Percentiles rank a stretch among this genome's conserved stretches.
Conservation (phyloP, 1,284 basidiomycete species). For the Cutaneotrichosporon curvatum region DNA sequence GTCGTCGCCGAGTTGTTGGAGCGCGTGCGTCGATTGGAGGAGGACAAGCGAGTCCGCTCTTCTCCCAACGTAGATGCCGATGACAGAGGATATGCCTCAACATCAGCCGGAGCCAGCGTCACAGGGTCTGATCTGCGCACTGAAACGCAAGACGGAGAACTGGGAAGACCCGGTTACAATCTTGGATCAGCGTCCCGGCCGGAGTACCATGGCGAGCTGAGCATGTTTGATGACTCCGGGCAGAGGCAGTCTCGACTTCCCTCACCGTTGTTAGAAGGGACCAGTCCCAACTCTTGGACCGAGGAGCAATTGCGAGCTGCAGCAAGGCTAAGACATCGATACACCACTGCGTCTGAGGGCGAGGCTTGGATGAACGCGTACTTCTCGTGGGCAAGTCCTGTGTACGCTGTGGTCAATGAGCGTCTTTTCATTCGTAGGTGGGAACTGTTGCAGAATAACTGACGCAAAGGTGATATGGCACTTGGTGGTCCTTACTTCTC, state of each 20-base stretch:
- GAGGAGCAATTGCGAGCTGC: slow-evolving; percentile 13
- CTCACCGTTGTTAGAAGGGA: background rate
- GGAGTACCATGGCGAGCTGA: slow-evolving; percentile 15
- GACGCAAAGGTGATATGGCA: slow-evolving; percentile 20
- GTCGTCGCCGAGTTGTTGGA: no score
- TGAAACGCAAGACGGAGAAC: no score
- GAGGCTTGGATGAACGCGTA: slow-evolving; percentile 18
- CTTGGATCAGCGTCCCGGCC: no score
- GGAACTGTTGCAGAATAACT: background rate
- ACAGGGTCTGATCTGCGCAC: no score
- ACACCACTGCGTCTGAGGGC: slow-evolving; percentile 19
- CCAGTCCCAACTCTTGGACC: slow-evolving; percentile 6
- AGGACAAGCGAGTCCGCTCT: no score
- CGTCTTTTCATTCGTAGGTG: slow-evolving; percentile 17
- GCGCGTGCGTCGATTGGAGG: no score
- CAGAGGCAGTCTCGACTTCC: slow-evolving; percentile 1
- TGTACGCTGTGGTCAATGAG: slow-evolving; percentile 13
- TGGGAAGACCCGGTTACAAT: no score
- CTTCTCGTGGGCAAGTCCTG: slow-evolving; percentile 18
- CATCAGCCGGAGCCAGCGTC: no score
- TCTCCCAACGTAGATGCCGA: no score
- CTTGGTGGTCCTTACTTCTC: slow-evolving; percentile 19
- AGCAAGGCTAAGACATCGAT: slow-evolving; percentile 17
- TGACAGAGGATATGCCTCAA: no score
- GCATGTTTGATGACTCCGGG: slow-evolving; percentile 16